These are phyloP conservation scores for Fraxinus baroniana DNA, from an alignment of 305 asterid species.

Conservation along the genomic window DNA sequence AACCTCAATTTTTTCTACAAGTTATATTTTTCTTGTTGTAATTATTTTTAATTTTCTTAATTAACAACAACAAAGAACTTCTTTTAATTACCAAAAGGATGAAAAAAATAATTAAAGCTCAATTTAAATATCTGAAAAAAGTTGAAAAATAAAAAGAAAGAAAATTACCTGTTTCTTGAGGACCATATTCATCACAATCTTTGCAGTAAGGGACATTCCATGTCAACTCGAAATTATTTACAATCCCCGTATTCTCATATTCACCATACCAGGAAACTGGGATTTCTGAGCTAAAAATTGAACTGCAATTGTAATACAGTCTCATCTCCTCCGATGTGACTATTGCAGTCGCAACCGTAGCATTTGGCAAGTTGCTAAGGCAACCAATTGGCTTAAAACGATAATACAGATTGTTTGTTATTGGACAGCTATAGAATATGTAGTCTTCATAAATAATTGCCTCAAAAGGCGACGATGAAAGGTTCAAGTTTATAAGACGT, in stretches of 20 bases:
- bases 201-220: constrained; percentile 30
- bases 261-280: constrained; percentile 20
- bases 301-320: constrained; percentile 19
- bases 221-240: constrained; percentile 19
- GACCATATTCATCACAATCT: constrained; percentile 18
- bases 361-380: constrained; percentile 33
- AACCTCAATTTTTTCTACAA: background rate
- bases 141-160: background rate
- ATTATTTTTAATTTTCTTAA: background rate
- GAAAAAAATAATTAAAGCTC: background rate
- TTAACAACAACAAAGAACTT: background rate
- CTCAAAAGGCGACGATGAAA: constrained; percentile 22
- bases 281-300: constrained; percentile 21
- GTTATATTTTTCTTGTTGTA: background rate
- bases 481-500: constrained; percentile 26
- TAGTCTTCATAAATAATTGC: constrained; percentile 22
- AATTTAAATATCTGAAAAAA: background rate
- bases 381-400: constrained; percentile 16
- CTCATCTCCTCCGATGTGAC: background rate
- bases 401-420: background rate
- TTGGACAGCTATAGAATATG: constrained; percentile 30
- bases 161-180: constrained; percentile 18
- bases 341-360: constrained; percentile 17
- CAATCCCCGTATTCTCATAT: background rate
- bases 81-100: background rate